Evolutionary conservation across 805 yeast species (phyloP).

Genomic region (Metschnikowia similis): DNA sequence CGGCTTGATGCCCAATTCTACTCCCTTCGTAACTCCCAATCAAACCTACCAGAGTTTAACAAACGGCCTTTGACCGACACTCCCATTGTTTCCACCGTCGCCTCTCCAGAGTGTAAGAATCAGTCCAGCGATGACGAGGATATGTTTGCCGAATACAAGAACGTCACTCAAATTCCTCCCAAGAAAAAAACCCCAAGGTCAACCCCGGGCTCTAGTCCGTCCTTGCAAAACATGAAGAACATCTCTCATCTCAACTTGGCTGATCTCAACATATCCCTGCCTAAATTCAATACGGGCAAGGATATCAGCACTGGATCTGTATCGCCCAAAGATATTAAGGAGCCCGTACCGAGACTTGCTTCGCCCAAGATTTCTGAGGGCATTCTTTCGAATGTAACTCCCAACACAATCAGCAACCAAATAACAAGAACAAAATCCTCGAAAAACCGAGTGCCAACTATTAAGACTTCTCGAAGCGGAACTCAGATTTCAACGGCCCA

Average conservation of each 20-base stretch:
- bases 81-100: slow-evolving; percentile 55
- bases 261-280: slow-evolving; percentile 23
- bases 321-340: slow-evolving; percentile 18
- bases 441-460: slow-evolving; percentile 1
- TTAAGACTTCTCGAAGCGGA: neutral
- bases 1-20: slow-evolving; percentile 12
- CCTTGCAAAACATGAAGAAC: slow-evolving; percentile 27
- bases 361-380: slow-evolving; percentile 2
- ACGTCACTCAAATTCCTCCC: slow-evolving; percentile 6
- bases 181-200: slow-evolving; percentile 1
- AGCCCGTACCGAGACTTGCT: slow-evolving; percentile 6
- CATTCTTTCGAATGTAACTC: neutral
- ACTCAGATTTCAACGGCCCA: neutral
- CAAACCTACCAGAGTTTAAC: slow-evolving; percentile 53
- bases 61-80: slow-evolving; percentile 74
- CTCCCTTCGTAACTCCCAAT: slow-evolving; percentile 11
- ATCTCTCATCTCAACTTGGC: slow-evolving; percentile 39
- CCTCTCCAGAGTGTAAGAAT: slow-evolving; percentile 46
- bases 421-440: slow-evolving; percentile 1
- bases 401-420: neutral
- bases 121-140: slow-evolving; percentile 30
- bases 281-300: slow-evolving; percentile 6
- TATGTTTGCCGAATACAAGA: slow-evolving; percentile 7
- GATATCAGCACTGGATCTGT: slow-evolving; percentile 16
- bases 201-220: neutral